These are phyloP conservation scores for Chaetomium sp. DNA, from an alignment of 2,329 filamentous ascomycete species.

Conservation along the genomic window DNA sequence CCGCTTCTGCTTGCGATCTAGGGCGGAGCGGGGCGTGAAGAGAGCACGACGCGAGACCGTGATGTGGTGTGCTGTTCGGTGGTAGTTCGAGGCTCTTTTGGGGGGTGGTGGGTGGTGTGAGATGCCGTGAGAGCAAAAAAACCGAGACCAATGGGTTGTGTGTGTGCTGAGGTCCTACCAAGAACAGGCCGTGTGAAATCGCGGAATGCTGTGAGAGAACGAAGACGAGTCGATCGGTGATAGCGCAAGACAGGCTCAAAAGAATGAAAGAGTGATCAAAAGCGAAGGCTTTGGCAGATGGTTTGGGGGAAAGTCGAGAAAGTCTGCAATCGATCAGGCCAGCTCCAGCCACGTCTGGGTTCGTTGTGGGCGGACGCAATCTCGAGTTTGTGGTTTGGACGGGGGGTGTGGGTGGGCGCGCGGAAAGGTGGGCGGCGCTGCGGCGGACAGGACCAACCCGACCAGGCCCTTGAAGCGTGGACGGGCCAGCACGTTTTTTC, in stretches of 20 bases:
- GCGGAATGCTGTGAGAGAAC: no score
- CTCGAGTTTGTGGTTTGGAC: constrained; percentile 11
- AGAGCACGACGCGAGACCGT: no score
- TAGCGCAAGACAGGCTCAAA: neutral
- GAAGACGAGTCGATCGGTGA: no score
- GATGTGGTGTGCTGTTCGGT: neutral
- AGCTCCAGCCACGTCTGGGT: neutral
- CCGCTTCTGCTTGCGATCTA: neutral
- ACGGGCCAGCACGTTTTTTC: constrained; percentile 27
- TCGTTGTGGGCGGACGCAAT: constrained; percentile 12
- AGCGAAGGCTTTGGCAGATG: neutral
- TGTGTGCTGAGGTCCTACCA: no score
- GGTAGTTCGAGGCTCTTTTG: no score
- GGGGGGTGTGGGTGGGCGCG: constrained; percentile 5
- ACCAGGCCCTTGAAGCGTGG: constrained; percentile 15
- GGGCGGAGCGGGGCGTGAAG: neutral
- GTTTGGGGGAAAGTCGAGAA: neutral
- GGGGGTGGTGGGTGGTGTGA: no score
- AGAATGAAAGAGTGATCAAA: neutral
- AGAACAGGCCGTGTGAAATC: no score
- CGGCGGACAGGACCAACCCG: no score
- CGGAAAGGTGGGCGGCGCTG: constrained; percentile 5
- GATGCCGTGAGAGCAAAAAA: no score
- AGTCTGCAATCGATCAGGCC: neutral
- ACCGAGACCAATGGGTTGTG: no score